Evolutionary conservation across 352 stramenopile species (phyloP).

Genomic region (Phytophthora agathidicida): DNA sequence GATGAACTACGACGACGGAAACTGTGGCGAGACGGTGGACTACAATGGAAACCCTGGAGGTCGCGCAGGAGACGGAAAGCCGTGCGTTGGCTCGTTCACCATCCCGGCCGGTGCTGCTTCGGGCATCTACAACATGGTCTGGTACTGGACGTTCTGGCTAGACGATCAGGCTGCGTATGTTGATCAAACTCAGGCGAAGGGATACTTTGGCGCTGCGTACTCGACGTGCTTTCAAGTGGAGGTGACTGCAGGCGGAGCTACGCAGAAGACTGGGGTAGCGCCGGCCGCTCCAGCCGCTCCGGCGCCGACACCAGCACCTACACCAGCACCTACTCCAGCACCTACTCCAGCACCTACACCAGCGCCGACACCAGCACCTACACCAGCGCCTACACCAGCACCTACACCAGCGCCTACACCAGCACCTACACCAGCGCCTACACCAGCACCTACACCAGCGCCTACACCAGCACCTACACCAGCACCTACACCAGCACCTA

Average conservation of each 20-base stretch:
- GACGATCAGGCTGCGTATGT: constrained; percentile 52
- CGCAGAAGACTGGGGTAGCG: background rate
- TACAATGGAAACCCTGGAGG: constrained; percentile 45
- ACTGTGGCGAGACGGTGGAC: constrained; percentile 64
- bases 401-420: constrained; percentile 4
- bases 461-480: constrained; percentile 1
- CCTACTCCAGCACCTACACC: constrained; percentile 3
- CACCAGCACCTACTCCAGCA: constrained; percentile 3
- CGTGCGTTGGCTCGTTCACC: constrained; percentile 60
- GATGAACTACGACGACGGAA: constrained; percentile 61
- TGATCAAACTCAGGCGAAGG: constrained; percentile 50
- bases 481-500: background rate
- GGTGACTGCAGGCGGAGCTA: constrained; percentile 30
- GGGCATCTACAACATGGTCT: constrained; percentile 71
- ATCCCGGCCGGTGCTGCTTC: constrained; percentile 47
- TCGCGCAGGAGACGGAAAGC: constrained; percentile 63
- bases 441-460: constrained; percentile 1
- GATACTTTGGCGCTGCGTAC: constrained; percentile 73
- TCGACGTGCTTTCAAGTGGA: constrained; percentile 76
- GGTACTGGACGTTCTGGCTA: constrained; percentile 78
- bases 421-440: background rate
- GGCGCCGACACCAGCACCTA: background rate
- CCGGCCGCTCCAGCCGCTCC: background rate
- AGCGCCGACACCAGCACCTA: background rate
- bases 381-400: background rate